Conservation (phyloP, 1,139 yeast genomes). For the Debaryomyces sp. region DNA sequence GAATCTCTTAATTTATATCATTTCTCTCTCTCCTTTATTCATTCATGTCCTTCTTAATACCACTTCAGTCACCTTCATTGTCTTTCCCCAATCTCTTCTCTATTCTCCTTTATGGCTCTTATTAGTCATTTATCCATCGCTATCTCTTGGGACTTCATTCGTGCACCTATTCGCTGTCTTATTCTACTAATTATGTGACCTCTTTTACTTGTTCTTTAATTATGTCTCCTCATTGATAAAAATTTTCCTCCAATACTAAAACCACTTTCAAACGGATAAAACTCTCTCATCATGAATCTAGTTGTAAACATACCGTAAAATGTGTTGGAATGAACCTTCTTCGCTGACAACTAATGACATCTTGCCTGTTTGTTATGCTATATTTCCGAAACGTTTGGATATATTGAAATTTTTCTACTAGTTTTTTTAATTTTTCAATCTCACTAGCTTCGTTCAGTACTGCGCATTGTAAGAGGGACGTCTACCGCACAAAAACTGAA, state of each 20-base stretch:
- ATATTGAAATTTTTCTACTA: slow-evolving; percentile 2
- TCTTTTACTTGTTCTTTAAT: background rate
- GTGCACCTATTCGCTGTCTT: background rate
- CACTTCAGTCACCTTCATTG: background rate
- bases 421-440: slow-evolving; percentile 6
- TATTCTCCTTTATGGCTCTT: background rate
- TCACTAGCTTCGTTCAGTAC: background rate
- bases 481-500: background rate
- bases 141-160: background rate
- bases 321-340: slow-evolving; percentile 99
- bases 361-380: slow-evolving; percentile 38
- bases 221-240: slow-evolving; percentile 1
- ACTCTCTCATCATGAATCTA: background rate
- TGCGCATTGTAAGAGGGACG: slow-evolving; percentile 2
- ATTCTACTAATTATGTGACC: background rate
- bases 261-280: slow-evolving; percentile 3
- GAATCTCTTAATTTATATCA: background rate
- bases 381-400: slow-evolving; percentile 6
- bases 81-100: background rate
- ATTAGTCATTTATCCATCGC: background rate
- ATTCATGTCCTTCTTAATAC: background rate
- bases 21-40: background rate
- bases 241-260: background rate
- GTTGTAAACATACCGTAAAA: slow-evolving; percentile 84
- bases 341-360: slow-evolving; percentile 99